Conservation (phyloP, 2,329 filamentous ascomycete genomes). For the Alternaria burnsii region DNA sequence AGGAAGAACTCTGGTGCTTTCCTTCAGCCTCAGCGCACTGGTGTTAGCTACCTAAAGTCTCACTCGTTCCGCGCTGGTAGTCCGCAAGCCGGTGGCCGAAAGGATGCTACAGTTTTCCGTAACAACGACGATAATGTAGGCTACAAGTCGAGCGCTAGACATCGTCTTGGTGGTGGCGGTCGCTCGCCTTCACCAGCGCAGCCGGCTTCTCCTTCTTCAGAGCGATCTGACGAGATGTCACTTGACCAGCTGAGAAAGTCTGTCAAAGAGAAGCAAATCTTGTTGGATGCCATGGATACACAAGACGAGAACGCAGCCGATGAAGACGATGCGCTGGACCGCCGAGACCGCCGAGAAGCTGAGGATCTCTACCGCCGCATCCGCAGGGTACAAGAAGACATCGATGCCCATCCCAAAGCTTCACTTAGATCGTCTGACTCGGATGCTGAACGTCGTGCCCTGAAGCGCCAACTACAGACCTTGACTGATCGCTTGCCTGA, state of each 20-base stretch:
- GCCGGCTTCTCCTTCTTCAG: constrained; percentile 61
- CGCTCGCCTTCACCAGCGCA: constrained; percentile 80
- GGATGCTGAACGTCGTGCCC: constrained; percentile 82
- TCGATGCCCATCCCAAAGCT: constrained; percentile 87
- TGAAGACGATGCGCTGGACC: constrained; percentile 90
- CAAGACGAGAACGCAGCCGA: constrained; percentile 89
- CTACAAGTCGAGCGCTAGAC: constrained; percentile 92
- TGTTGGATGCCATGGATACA: constrained; percentile 96
- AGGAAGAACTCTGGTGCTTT: constrained; percentile 90
- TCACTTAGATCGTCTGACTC: constrained; percentile 70
- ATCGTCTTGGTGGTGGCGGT: constrained; percentile 73
- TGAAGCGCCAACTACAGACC: constrained; percentile 89
- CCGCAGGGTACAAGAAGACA: constrained; percentile 90
- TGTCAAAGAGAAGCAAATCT: constrained; percentile 90
- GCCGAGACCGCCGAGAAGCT: constrained; percentile 87
- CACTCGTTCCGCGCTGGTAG: constrained; percentile 83
- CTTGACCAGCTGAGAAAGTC: constrained; percentile 91
- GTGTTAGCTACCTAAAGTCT: constrained; percentile 97
- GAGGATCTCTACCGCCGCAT: constrained; percentile 95
- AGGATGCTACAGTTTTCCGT: constrained; percentile 95
- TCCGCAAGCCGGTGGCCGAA: constrained; percentile 70
- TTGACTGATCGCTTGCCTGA: constrained; percentile 90
- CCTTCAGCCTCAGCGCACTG: constrained; percentile 91
- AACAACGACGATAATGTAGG: constrained; percentile 92
- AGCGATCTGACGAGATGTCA: constrained; percentile 78